phyloP scores from a whole-genome alignment of 2,329 filamentous ascomycete genomes.

The Sporothrix pseudoabietina region DNA sequence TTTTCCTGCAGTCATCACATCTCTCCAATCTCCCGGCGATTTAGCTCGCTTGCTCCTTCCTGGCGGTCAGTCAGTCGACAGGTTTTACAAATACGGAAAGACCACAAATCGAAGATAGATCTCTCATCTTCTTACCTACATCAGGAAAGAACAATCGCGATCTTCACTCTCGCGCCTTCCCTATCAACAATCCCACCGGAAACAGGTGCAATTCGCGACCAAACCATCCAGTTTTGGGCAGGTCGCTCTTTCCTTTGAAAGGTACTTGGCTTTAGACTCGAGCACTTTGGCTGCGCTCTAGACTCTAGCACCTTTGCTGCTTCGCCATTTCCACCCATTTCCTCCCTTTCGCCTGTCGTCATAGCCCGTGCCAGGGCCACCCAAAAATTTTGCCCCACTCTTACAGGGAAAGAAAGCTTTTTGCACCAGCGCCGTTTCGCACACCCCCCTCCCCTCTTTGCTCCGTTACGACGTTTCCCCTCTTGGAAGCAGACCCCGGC shows the following conservation, averaged over 20 bases:
- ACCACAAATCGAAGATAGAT: background rate
- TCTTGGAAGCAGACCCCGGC: constrained; percentile 1
- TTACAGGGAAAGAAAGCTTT: constrained; percentile 17
- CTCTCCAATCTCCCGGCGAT: background rate
- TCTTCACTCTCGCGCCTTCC: background rate
- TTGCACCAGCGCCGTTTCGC: constrained; percentile 6
- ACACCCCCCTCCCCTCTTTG: constrained; percentile 9
- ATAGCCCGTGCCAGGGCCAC: constrained; percentile 23
- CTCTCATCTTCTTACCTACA: background rate
- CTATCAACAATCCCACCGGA: background rate
- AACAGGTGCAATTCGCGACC: constrained; percentile 2
- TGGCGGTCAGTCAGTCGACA: background rate
- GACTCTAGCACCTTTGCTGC: constrained; percentile 6
- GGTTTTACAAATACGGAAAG: background rate
- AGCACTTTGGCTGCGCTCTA: constrained; percentile 12
- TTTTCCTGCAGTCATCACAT: background rate
- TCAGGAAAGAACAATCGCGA: background rate
- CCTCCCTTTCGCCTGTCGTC: constrained; percentile 26
- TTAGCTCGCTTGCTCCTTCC: constrained; percentile 9
- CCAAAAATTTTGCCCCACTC: constrained; percentile 23
- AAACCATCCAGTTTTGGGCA: constrained; percentile 13
- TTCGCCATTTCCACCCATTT: constrained; percentile 6
- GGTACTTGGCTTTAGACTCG: background rate
- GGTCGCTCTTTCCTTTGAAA: background rate
- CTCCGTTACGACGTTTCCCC: constrained; percentile 17